Evolutionary conservation across 2,329 filamentous ascomycete species (phyloP), one percentile per base, ranked within the genome.

Genomic region (Aspergillus sp.): DNA sequence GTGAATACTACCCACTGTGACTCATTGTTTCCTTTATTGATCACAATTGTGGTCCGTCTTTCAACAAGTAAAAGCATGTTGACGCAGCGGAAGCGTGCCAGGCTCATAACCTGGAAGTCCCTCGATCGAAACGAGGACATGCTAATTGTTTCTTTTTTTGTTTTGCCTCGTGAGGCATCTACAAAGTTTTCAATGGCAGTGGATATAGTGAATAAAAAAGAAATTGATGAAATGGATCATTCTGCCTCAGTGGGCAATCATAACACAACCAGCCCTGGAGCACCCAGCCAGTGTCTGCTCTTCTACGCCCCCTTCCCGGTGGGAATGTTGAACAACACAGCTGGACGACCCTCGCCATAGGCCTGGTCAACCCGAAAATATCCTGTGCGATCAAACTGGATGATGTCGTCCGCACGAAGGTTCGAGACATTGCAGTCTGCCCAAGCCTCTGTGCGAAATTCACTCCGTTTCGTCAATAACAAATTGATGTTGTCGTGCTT

Each of bases 381-480:
- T 2, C 93, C 93, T 76, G 93, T 91, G 60, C 93, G 84, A 81
- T 98, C 93, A 46, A 98, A 89, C 80, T 98, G 93, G 66, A 98
- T 91, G 61, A 98, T 93, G 66, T 96, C 92, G 69, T 91, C 90
- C 72, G 86, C 87, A 82, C 91, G 91, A 46, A 97, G 80, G 60
- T 86, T 81, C 0, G 83, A 82, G 1, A 96, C 88, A 67, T 93
- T 96, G 69, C 86, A 87, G 70, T 97, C 93, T 22, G 90, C 92
- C 54, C 90, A 73, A 1, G 89, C 91, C 63, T 89, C 84, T 51
- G 88, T 88, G 75, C 87, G 86, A 56, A 84, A 87, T 69, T 90
- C 87, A 0, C 13, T 37, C 9, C 7, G 13, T 7, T 37, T n/a
- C 3, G 34, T 37, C 7, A 37, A 13, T 3, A 11, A n/a, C 9